Conservation (phyloP, 2,329 filamentous ascomycete species). For the Alternaria dauci region DNA sequence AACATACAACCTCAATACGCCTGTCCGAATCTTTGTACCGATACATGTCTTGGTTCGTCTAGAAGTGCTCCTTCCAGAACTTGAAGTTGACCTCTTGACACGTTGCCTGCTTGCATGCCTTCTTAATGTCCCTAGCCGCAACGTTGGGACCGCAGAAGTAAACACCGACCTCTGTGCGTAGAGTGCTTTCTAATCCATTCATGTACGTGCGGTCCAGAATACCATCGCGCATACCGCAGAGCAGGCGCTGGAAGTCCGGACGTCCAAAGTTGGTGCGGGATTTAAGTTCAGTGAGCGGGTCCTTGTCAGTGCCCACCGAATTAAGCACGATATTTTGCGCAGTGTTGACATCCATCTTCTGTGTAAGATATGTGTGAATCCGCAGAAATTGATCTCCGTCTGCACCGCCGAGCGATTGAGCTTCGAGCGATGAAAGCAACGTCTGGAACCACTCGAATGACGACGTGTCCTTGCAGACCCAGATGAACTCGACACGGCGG, state of each 20-base stretch:
- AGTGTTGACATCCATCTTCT: slow-evolving; percentile 89
- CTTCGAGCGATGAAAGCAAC: slow-evolving; percentile 87
- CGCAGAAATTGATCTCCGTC: slow-evolving; percentile 87
- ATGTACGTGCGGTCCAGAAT: slow-evolving; percentile 88
- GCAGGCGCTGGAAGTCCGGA: slow-evolving; percentile 84
- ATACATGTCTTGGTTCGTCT: slow-evolving; percentile 20
- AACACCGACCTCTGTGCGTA: slow-evolving; percentile 88
- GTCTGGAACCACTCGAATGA: slow-evolving; percentile 99
- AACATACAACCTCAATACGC: slow-evolving; percentile 7
- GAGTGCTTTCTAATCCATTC: slow-evolving; percentile 76
- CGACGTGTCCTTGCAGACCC: slow-evolving; percentile 94
- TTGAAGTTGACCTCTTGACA: slow-evolving; percentile 86
- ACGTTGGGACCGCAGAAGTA: slow-evolving; percentile 95
- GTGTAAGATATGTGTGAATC: slow-evolving; percentile 97
- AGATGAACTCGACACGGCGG: slow-evolving; percentile 97
- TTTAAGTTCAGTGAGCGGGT: slow-evolving; percentile 91
- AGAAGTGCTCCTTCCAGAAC: slow-evolving; percentile 97
- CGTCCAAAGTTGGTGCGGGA: slow-evolving; percentile 93
- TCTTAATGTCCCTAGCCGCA: slow-evolving; percentile 82
- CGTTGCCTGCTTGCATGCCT: slow-evolving; percentile 76
- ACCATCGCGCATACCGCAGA: slow-evolving; percentile 85
- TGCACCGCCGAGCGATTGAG: slow-evolving; percentile 72
- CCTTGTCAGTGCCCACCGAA: slow-evolving; percentile 84
- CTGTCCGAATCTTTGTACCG: not conserved
- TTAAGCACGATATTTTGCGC: slow-evolving; percentile 97